Evolutionary conservation across 306 rosid genomes (phyloP), one percentile per base, ranked within the genome.

Genomic region (Prunus armeniaca): DNA sequence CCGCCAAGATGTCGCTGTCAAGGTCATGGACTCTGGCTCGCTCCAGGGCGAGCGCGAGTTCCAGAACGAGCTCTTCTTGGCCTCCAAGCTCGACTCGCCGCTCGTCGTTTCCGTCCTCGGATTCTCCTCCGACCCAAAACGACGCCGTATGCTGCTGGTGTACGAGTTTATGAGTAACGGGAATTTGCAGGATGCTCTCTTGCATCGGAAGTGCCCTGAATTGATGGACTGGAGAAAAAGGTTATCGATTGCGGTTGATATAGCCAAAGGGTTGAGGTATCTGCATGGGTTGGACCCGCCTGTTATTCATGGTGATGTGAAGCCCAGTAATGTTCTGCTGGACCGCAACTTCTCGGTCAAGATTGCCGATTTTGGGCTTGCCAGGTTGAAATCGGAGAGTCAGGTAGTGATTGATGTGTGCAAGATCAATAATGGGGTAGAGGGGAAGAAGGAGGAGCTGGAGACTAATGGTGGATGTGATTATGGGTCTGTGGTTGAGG

Each of bases 31-130:
- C 81, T 86, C 96, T 11, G 80, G 93, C 0, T 92, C 97, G 14
- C 84, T 84, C 5, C 98, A 95, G 76, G 92, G 93, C 41, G 99
- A 95, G 73, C 91, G 97, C 2, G 99, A 96, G 80, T 96, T 96
- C 57, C 93, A 96, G 79, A 92, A 92, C 89, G 98, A 96, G 81
- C 90, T 92, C 56, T 86, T 92, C 77, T 91, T 96, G 73, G 96
- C 96, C 9, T 85, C 99, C 3, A 75, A 75, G 78, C 86, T 91
- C 47, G 85, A 72, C 1, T 92, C 96, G 0, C 73, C 55, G 9
- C 83, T 83, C 38, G 84, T 88, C 10, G 88, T 88, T 73, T 69
- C 90, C 3, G 90, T 92, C 2, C 50, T 87, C 12, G 97, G 95
- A 19, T 96, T 96, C 82, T 92, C 89, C 47, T 88, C 98, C 13